A percentile compares a stretch with the other conserved stretches of the same genome.
Evolutionary conservation across 345 rosid species (phyloP).

Genomic region (Cardamine chenopodiifolia): DNA sequence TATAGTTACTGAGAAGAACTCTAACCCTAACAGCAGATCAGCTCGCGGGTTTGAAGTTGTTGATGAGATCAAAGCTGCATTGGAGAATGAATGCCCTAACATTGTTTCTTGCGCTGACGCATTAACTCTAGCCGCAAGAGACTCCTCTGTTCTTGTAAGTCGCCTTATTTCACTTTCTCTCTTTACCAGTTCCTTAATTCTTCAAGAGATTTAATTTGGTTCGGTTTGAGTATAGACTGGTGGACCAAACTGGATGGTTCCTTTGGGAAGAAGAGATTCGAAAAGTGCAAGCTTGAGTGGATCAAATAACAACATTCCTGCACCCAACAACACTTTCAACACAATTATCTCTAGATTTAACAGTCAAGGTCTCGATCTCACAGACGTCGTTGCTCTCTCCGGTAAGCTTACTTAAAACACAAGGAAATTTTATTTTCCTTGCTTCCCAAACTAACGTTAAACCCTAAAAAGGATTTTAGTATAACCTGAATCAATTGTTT

Average conservation of each 20-base stretch:
- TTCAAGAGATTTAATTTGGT: slow-evolving; percentile 5
- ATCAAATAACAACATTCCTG: slow-evolving; percentile 77
- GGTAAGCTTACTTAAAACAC: slow-evolving; percentile 50
- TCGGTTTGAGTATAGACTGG: slow-evolving; percentile 54
- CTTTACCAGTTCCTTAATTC: neutral
- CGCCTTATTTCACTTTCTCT: neutral
- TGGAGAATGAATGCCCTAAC: slow-evolving; percentile 74
- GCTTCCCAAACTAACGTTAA: slow-evolving; percentile 3
- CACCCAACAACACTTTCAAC: slow-evolving; percentile 62
- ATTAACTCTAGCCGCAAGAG: slow-evolving; percentile 80
- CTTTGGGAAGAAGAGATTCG: slow-evolving; percentile 84
- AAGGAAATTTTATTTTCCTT: slow-evolving; percentile 1
- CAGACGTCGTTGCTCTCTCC: slow-evolving; percentile 78
- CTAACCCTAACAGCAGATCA: slow-evolving; percentile 72
- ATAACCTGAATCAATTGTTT: neutral
- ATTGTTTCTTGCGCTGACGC: slow-evolving; percentile 90
- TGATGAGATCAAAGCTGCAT: slow-evolving; percentile 75
- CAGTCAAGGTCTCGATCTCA: slow-evolving; percentile 61
- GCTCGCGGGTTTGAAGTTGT: slow-evolving; percentile 84
- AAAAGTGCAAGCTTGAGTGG: slow-evolving; percentile 72
- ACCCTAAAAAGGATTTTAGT: neutral
- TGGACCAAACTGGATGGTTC: slow-evolving; percentile 89
- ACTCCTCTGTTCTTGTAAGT: slow-evolving; percentile 84
- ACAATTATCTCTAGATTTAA: slow-evolving; percentile 65
- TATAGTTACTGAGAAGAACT: slow-evolving; percentile 68